A percentile compares a stretch with the other conserved stretches of the same genome.
Conservation (phyloP, 768 basidiomycete genomes). For the Saitozyma sp. region DNA sequence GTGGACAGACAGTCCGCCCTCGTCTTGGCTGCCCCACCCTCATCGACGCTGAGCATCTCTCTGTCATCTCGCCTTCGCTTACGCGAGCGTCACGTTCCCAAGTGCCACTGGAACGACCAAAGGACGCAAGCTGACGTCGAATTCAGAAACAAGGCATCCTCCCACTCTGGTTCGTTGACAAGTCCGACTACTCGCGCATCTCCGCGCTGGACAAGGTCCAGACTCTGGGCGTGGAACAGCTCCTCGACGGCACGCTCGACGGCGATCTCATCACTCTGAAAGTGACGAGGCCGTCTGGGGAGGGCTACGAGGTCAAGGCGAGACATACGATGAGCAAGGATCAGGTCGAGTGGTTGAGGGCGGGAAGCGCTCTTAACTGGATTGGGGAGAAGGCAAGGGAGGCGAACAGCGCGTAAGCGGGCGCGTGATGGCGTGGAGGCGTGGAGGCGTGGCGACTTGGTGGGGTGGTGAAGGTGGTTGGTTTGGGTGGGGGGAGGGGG, state of each 20-base stretch:
- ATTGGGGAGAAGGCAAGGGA: constrained; percentile 57
- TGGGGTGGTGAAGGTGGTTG: no score
- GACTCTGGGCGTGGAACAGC: constrained; percentile 75
- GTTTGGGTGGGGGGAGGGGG: no score
- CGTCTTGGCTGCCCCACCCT: no score
- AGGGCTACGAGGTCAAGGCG: constrained; percentile 67
- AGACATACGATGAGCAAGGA: constrained; percentile 88
- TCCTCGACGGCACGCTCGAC: constrained; percentile 55
- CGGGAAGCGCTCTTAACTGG: constrained; percentile 85
- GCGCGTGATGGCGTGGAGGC: no score
- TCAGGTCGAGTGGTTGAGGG: constrained; percentile 84
- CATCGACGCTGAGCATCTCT: no score
- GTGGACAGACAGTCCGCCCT: no score
- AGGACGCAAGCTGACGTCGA: background rate
- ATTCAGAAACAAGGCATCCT: constrained; percentile 92
- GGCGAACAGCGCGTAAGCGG: background rate
- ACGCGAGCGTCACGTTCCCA: no score
- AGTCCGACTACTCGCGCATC: constrained; percentile 79
- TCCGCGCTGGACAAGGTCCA: constrained; percentile 73
- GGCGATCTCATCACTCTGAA: constrained; percentile 58
- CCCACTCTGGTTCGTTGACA: constrained; percentile 89
- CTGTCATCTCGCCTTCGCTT: no score
- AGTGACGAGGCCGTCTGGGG: constrained; percentile 68
- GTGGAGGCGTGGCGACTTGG: no score
- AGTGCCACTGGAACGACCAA: no score